phyloP scores from a whole-genome alignment of 176 grass and related monocot genomes.

The Raddia distichophylla region DNA sequence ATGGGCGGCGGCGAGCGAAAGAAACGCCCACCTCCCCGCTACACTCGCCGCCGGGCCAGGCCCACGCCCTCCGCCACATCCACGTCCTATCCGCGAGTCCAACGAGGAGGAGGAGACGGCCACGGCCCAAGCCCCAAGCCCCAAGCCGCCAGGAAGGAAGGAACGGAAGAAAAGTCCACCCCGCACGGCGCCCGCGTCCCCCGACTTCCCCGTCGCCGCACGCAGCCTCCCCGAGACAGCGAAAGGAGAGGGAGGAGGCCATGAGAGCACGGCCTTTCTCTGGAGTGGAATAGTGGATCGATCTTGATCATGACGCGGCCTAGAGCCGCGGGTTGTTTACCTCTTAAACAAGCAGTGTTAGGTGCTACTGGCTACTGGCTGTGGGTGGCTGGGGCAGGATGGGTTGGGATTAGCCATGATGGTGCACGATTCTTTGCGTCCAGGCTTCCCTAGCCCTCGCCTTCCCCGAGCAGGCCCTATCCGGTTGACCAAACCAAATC shows the following conservation, averaged over 20 bases:
- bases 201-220: slow-evolving; percentile 23
- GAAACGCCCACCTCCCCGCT: not conserved
- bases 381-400: not conserved
- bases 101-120: not conserved
- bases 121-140: not conserved
- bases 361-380: not conserved
- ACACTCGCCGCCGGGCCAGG: not conserved
- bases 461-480: slow-evolving; percentile 5
- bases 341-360: not conserved
- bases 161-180: not conserved
- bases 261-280: slow-evolving; percentile 1
- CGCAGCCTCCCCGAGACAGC: not conserved
- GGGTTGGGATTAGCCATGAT: slow-evolving; percentile 18
- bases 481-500: slow-evolving; percentile 41
- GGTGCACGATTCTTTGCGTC: slow-evolving; percentile 45
- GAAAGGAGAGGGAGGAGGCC: not conserved
- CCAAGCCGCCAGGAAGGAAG: not conserved
- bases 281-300: not conserved
- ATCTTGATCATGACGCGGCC: slow-evolving; percentile 15
- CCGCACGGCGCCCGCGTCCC: slow-evolving; percentile 4
- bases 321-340: not conserved
- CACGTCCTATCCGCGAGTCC: not conserved
- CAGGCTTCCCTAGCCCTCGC: slow-evolving; percentile 28
- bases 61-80: not conserved
- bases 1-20: not conserved